Evolutionary conservation across 306 rosid species (phyloP).

Genomic region (Begonia loranthoides): DNA sequence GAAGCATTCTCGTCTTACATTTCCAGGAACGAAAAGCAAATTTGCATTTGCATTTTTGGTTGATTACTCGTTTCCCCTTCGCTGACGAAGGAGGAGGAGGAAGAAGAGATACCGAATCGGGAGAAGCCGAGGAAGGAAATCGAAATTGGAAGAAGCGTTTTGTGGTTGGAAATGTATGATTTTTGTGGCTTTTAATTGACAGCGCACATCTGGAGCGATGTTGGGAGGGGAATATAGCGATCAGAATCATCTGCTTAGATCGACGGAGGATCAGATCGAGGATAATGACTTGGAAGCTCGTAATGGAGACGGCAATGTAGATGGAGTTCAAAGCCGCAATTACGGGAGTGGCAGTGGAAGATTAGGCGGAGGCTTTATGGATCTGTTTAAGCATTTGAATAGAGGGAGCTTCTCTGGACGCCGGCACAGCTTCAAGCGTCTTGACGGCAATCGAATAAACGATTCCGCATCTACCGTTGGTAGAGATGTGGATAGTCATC

Average conservation of each 20-base stretch:
- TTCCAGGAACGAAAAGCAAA: no score
- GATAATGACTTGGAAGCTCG: constrained; percentile 41
- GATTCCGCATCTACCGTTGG: not conserved
- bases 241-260: constrained; percentile 41
- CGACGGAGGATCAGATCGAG: constrained; percentile 13
- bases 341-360: constrained; percentile 9
- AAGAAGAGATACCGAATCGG: no score
- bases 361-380: constrained; percentile 27
- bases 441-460: constrained; percentile 15
- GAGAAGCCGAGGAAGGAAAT: no score
- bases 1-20: no score
- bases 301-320: constrained; percentile 5
- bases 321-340: not conserved
- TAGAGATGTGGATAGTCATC: no score
- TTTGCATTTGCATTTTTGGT: no score
- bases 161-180: no score
- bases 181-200: no score
- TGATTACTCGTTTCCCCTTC: no score
- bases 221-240: constrained; percentile 37
- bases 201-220: constrained; percentile 1
- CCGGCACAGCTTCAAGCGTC: constrained; percentile 53
- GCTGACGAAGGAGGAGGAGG: no score
- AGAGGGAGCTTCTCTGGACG: constrained; percentile 42
- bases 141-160: no score
- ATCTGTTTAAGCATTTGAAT: constrained; percentile 43